A percentile compares a stretch with the other conserved stretches of the same genome.
Conservation (phyloP, 2,329 filamentous ascomycete species). For the Teratosphaeria nubilosa region DNA sequence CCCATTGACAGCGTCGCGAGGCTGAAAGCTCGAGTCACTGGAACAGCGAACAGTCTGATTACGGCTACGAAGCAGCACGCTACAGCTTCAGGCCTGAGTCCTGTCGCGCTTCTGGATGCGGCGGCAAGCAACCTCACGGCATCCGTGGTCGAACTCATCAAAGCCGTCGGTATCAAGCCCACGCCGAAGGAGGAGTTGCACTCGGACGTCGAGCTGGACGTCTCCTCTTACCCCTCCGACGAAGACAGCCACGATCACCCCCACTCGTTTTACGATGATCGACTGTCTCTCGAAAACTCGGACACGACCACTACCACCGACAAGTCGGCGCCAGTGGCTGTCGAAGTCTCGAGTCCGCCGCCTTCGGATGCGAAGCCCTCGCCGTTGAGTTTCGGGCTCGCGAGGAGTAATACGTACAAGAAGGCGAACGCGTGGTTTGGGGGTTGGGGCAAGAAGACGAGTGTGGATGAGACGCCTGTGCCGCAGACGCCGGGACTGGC, state of each 20-base stretch:
- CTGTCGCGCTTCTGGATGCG: constrained; percentile 86
- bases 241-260: background rate
- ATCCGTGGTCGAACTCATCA: constrained; percentile 75
- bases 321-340: background rate
- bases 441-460: constrained; percentile 7
- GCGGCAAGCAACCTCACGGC: constrained; percentile 83
- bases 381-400: constrained; percentile 5
- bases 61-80: constrained; percentile 91
- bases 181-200: constrained; percentile 5
- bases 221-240: background rate
- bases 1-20: constrained; percentile 30
- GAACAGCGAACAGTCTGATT: constrained; percentile 89
- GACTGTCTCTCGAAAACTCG: constrained; percentile 1
- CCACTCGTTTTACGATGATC: constrained; percentile 10
- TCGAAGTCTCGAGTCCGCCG: background rate
- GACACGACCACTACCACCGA: background rate
- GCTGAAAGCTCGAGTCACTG: constrained; percentile 73
- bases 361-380: constrained; percentile 1
- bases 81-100: constrained; percentile 70
- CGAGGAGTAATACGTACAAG: constrained; percentile 4
- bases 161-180: constrained; percentile 66
- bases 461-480: constrained; percentile 3
- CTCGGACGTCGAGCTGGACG: constrained; percentile 6
- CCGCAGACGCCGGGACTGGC: background rate
- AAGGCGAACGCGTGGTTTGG: constrained; percentile 8